Base-by-base conservation (phyloP, 352 stramenopile genomes). In the Phytophthora nicotianae region DNA sequence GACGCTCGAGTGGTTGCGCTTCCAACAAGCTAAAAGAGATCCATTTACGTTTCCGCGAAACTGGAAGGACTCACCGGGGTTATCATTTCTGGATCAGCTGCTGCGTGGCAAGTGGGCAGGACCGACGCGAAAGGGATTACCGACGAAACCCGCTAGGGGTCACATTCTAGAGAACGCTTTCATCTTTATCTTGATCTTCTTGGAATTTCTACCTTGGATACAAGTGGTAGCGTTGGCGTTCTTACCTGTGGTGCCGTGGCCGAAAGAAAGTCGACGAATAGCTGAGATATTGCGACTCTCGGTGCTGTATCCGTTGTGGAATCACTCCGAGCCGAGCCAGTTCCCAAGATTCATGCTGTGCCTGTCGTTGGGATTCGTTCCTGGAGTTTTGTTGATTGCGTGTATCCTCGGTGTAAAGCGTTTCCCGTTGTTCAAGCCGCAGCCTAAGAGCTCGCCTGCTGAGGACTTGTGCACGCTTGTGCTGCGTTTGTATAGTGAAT, bases 371-470 rank as follows among this genome's bases (percentile, higher is more conserved):
- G 72, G 50, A 10, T 74, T 74, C n/a, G 70, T 85, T 4, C 78
- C 76, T 9, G 74, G 52, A 0, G 37, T 70, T 9, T 53, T 86
- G 5, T 4, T 79, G 1, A 0, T 75, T 8, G 58, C 68, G 0
- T 79, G 69, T 43, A 5, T 75, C 4, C 46, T 86, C 2, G 80
- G 82, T 1, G 29, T 50, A 14, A 84, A 85, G 50, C 49, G 77
- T 17, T 89, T 89, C 33, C 76, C 82, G 9, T 43, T 91, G 21
- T 90, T 90, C 57, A 90, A 90, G 49, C 77, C 80, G 0, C 79
- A 90, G 49, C 79, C 79, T 0, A 75, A 65, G 42, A 55, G 27
- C 3, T 63, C 67, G n/a, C 73, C 75, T 5, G 26, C 56, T 17
- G 83, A 91, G 64, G 77, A 88, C 35, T 21, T 75, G 1, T 86